Evolutionary conservation across 2,329 filamentous ascomycete species (phyloP), one percentile per base, ranked within the genome.

Genomic region (Aspergillus brunneoviolaceus): DNA sequence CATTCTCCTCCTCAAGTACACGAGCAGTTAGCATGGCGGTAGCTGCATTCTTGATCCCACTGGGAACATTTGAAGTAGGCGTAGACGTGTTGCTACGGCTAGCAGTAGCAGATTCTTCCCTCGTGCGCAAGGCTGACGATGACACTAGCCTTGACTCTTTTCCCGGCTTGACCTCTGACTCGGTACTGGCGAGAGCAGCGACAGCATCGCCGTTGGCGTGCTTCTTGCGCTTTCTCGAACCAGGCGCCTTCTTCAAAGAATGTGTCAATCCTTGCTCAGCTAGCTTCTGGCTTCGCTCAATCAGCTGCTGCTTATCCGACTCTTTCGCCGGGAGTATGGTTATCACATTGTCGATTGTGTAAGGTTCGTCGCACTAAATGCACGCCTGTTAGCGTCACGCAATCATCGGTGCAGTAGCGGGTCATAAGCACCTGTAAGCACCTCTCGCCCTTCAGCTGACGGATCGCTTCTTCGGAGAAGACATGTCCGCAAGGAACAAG

Each of bases 401-500:
- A 19, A n/a, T 9, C 5, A 39, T 12, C 31, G 9, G 21, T 10
- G 39, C 5, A 23, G 19, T 4, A 12, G 2, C 10, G 25, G 5
- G 25, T 0, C 4, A 3, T 52, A 61, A 79, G 57, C 69, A 84
- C 82, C 76, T 83, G 78, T 62, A 86, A 71, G 67, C 86, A 89
- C 64, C 79, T 81, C 64, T 90, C 88, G 2, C 79, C 83, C 25
- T 82, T 81, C n/a, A 96, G 86, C 76, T 95, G 90, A 66, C 88
- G 90, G 65, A 98, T 88, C 7, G 92, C 92, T 56, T 87, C 87
- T 62, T 96, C 92, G 0, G 91, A 89, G 76, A 98, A 98, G 0
- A 91, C 93, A 80, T 99, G 96, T 0, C 95, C 96, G 70, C 95
- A 99, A 0, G 95, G 95, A 4, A 98, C 91, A 2, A 99, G 70